Evolutionary conservation across 352 stramenopile genomes (phyloP), one percentile per base, ranked within the genome.

Genomic region (Phytophthora uliginosa): DNA sequence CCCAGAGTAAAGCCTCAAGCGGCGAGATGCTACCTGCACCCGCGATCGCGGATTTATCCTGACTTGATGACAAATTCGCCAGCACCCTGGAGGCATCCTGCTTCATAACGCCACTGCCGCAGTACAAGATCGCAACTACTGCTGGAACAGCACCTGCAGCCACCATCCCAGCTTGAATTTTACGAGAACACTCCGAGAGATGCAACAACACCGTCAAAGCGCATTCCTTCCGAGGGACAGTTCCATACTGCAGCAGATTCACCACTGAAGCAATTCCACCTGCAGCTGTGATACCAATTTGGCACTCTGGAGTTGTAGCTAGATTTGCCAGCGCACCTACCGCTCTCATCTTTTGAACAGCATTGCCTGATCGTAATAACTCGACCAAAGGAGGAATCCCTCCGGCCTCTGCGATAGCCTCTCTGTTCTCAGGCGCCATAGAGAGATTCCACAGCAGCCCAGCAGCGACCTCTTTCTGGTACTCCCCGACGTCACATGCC

Each of bases 371-470:
- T 10, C 38, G 22, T 28, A 59, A 13, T 24, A 63, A 57, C 9
- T 24, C 52, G 2, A 73, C 15, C 38, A 73, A 59, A 18, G 24
- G 42, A 55, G 52, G 22, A 45, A 65, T 61, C 5, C 26, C 58
- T 7, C 42, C 42, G 1, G 36, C 53, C 12, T 24, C n/a, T 45
- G 40, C 47, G 47, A 77, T 71, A n/a, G n/a, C 18, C 17, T 18
- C 28, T 52, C 51, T 22, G 52, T 69, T 60, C 28, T 67, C 48
- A 33, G 42, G 18, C n/a, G 38, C 7, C 56, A 51, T 57, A 7
- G 69, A 76, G 7, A 76, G 26, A 48, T 64, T 76, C 50, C 28
- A 54, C 40, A 76, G 33, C 7, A 45, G 22, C 9, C 42, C 52
- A 50, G 31, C 50, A 20, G 63, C 42, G 15, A 53, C 42, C 10